Base-by-base conservation (phyloP, 2,329 filamentous ascomycete genomes). In the Plectosphaerella plurivora region DNA sequence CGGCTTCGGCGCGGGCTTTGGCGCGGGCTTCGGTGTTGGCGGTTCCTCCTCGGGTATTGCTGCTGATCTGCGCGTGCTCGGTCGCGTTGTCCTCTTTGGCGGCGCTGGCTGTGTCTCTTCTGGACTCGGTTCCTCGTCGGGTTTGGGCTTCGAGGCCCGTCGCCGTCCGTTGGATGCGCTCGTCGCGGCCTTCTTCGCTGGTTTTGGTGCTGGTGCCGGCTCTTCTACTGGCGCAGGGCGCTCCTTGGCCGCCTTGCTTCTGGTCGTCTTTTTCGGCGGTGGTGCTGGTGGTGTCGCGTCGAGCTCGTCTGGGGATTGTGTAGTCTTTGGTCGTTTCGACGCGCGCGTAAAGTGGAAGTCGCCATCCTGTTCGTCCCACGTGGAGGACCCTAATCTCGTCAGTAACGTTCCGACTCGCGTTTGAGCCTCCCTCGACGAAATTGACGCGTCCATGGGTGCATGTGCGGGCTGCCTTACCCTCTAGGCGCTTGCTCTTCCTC, bases 331-430 rank as follows among this genome's bases (percentile, higher is more conserved):
- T 62, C 81, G 73, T 64, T 88, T 88, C 11, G 84, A 75, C 56
- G 79, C 84, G 59, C 88, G 82, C 57, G 85, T 83, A 66, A 91
- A 92, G 53, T 83, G 76, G 61, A 92, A 92, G 57, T 89, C 89
- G 61, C 88, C 88, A 72, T 89, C 85, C 62, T 88, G 81, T 67
- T 92, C 88, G 61, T 89, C 86, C 37, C 37, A 50, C 9, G 44
- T 22, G 25, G 48, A 50, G 22, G 39, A 22, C 10, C 48, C 61
- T 86, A 12, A 87, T 56, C 70, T 76, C 20, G 41, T 28, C 35
- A 46, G 39, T 55, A 55, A 25, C 50, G 36, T 35, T 50, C 49
- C 22, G 53, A 46, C 42, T 52, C 53, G 57, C 22, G 37, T 25
- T 25, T 45, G 50, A 91, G 57, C 88, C 88, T 60, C 87, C 88